Evolutionary conservation across 352 stramenopile species (phyloP).

Genomic region (Phytopythium cucurbitacearum): DNA sequence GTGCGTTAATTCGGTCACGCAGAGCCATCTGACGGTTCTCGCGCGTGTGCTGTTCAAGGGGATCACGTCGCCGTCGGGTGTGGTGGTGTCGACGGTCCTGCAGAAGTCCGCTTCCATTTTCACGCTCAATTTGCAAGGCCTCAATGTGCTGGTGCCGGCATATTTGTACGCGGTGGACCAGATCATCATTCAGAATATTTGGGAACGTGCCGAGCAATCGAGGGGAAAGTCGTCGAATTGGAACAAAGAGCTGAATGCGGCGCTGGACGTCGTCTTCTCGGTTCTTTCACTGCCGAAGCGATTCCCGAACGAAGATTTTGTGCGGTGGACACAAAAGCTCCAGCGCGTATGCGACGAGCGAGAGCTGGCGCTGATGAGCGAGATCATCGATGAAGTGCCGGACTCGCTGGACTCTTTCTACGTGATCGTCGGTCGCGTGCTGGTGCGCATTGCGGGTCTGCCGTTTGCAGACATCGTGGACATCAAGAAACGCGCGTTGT

Average conservation of each 20-base stretch:
- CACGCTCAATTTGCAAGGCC: conserved; percentile 69
- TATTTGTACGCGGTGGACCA: conserved; percentile 81
- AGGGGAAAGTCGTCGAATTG: conserved; percentile 73
- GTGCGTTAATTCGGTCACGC: conserved; percentile 54
- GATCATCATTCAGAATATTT: conserved; percentile 83
- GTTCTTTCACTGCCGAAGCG: conserved; percentile 68
- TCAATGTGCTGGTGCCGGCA: conserved; percentile 74
- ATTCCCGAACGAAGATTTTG: conserved; percentile 72
- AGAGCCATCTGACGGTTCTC: conserved; percentile 58
- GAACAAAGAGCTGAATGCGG: conserved; percentile 77
- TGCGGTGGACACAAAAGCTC: conserved; percentile 77
- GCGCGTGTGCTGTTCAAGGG: conserved; percentile 70
- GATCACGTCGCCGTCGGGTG: conserved; percentile 63
- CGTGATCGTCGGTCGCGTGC: conserved; percentile 60
- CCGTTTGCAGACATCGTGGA: conserved; percentile 69
- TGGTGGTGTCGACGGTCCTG: conserved; percentile 79
- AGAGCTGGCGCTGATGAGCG: conserved; percentile 27
- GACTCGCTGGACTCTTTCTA: conserved; percentile 68
- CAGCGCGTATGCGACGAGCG: conserved; percentile 32
- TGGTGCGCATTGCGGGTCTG: conserved; percentile 71
- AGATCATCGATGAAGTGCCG: conserved; percentile 65
- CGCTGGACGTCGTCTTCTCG: conserved; percentile 73
- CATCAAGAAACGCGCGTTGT: conserved; percentile 80
- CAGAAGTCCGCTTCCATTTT: conserved; percentile 74
- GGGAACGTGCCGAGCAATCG: conserved; percentile 54